Evolutionary conservation across 1,139 yeast species (phyloP), one percentile per base, ranked within the genome.

Genomic region (Debaryomycetaceae sp.): DNA sequence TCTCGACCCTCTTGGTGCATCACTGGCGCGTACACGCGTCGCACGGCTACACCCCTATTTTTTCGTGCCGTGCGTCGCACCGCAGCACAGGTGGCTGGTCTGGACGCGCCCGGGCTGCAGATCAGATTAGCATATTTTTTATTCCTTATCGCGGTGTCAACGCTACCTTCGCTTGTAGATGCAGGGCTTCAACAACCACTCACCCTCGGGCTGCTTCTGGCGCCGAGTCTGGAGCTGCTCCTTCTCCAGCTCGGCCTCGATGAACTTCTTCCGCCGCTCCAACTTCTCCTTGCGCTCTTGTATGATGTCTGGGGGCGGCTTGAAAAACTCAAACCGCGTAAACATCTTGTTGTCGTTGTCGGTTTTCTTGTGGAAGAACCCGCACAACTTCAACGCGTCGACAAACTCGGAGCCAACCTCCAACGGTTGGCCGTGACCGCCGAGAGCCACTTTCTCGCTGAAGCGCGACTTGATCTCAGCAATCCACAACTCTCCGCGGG

Each of bases 401-500:
- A 83, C 86, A 58, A 91, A 91, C 45, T 84, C 89, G 16, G 71
- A 70, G 16, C 89, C 88, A 27, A 71, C 67, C 57, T 50, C 57
- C 2, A 55, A 50, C 31, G 49, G 49, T 23, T 53, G 48, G 2
- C 40, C 37, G 26, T 36, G 40, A 4, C 49, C 43, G 25, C 50
- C 51, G 18, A 46, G 46, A 12, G 49, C 47, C 2, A 49, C 38
- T 7, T 58, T 55, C 37, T 81, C 96, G 2, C 76, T 65, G 48
- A 91, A 86, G 46, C 99, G 69, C 1, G 96, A 85, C 58, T 91
- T 91, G 57, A 91, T 93, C 53, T 91, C 99, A 1, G 97, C 94
- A 36, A 91, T 86, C 98, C 98, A 93, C 30, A 91, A 61, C 50
- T 89, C 96, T 15, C 99, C 98, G 37, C 85, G 71, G 25, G 96